Base-by-base conservation (phyloP, 129 eudicot genomes). In the Flaveria bidentis region DNA sequence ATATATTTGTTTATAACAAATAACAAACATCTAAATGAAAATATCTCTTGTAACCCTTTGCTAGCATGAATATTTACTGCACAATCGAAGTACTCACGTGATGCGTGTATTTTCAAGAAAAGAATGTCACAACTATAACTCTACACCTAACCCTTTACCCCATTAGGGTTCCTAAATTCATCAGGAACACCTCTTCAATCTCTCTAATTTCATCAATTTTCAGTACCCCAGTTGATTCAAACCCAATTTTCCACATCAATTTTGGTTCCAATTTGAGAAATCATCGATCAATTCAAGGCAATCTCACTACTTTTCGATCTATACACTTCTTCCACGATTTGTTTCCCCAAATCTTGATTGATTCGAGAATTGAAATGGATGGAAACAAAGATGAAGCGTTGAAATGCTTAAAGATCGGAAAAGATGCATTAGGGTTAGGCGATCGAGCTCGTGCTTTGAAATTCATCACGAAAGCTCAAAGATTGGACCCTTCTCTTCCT, bases 331-430 rank as follows among this genome's bases (percentile, higher is more conserved):
- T 45, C 45, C 50, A 42, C 39, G 67, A n/a, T 72, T 39, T 72
- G 51, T 73, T 73, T 60, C 10, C 2, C 26, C 22, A 14, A 74
- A 18, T 13, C 49, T 71, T 6, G 33, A 71, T 78, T 6, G 6
- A 11, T 28, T 44, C 39, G 39, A 33, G 6, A 36, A 5, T 36
- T 56, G 23, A 64, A 52, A 88, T 91, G 97, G 97, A 91, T 75
- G 97, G 97, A 11, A 91, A 91, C 77, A 91, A 91, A 83, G 97
- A 91, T 25, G 97, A 91, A 81, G 97, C 97, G 7, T 55, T 88
- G 51, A 88, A 81, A 28, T 91, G 97, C 36, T 84, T 91, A 52
- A 64, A 88, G 12, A 88, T 91, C 67, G 97, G 91, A 16, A 75
- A 80, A 55, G 75, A 77, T 23, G 83, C 97, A 15, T 75, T 91